Evolutionary conservation across 2,329 filamentous ascomycete species (phyloP).

Genomic region (Plenodomus biglobosus): DNA sequence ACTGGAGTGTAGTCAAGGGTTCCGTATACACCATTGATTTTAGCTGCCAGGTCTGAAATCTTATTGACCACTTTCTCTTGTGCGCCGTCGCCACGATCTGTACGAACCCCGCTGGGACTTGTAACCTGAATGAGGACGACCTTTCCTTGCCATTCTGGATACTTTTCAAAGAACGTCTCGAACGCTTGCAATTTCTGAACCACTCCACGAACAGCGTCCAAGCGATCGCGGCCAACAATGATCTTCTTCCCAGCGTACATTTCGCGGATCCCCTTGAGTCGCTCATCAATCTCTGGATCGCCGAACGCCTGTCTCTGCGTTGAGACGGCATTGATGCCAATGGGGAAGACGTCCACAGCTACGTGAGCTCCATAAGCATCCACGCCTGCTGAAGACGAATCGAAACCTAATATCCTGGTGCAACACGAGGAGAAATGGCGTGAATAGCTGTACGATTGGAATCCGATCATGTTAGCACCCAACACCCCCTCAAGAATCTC

Average conservation of each 20-base stretch:
- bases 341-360: slow-evolving; percentile 89
- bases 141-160: slow-evolving; percentile 88
- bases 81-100: slow-evolving; percentile 67
- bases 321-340: slow-evolving; percentile 85
- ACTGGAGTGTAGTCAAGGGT: slow-evolving; percentile 87
- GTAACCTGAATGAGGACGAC: slow-evolving; percentile 95
- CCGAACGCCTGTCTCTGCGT: slow-evolving; percentile 76
- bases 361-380: slow-evolving; percentile 88
- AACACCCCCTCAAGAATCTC: slow-evolving; percentile 88
- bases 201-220: slow-evolving; percentile 90
- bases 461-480: slow-evolving; percentile 89
- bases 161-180: slow-evolving; percentile 84
- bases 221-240: slow-evolving; percentile 90
- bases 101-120: slow-evolving; percentile 78
- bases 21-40: slow-evolving; percentile 88
- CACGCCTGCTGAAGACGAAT: slow-evolving; percentile 80
- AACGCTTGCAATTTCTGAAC: slow-evolving; percentile 96
- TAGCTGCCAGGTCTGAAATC: slow-evolving; percentile 85
- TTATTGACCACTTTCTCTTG: slow-evolving; percentile 83
- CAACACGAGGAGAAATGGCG: slow-evolving; percentile 94
- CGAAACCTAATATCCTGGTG: slow-evolving; percentile 86
- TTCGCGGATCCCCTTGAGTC: slow-evolving; percentile 69
- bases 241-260: slow-evolving; percentile 90
- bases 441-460: slow-evolving; percentile 94
- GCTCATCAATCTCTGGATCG: slow-evolving; percentile 68